Evolutionary conservation across 139 green algal genomes (phyloP).

Genomic region (Closterium sp.): DNA sequence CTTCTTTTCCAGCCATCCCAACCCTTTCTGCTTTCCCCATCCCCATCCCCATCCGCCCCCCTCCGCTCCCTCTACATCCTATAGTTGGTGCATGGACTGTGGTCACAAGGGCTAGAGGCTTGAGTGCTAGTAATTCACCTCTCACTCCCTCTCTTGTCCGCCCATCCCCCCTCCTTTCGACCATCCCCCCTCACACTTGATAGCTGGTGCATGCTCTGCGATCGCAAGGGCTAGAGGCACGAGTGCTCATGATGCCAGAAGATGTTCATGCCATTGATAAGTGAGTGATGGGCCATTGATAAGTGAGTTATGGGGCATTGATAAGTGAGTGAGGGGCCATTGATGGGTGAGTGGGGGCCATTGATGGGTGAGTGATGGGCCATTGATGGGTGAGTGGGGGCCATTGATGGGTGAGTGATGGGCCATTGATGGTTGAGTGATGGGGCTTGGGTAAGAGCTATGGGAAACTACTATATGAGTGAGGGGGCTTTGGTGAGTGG

Average conservation of each 20-base stretch:
- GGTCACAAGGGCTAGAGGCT: conserved; percentile 46
- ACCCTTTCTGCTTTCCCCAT: background rate
- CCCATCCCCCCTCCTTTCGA: no score
- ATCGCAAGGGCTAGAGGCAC: conserved; percentile 45
- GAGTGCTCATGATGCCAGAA: conserved; percentile 78
- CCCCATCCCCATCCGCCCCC: conserved; percentile 30
- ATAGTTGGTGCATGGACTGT: conserved; percentile 70
- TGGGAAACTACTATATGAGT: background rate
- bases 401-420: background rate
- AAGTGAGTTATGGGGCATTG: no score
- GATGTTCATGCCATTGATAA: conserved; percentile 78
- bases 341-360: no score
- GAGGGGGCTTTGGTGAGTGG: background rate
- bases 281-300: conserved; percentile 9
- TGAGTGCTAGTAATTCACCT: conserved; percentile 68
- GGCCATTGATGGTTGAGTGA: background rate
- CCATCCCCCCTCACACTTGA: no score
- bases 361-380: background rate
- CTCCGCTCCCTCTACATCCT: no score
- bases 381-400: background rate
- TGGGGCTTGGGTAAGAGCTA: background rate
- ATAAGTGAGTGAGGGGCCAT: no score
- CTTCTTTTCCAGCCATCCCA: no score
- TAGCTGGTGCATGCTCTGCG: background rate
- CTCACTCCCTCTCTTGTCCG: no score